Percentiles rank a stretch among this genome's conserved stretches.
phyloP scores from a whole-genome alignment of 2,329 filamentous ascomycete genomes.

The Hypoxylon sp. region DNA sequence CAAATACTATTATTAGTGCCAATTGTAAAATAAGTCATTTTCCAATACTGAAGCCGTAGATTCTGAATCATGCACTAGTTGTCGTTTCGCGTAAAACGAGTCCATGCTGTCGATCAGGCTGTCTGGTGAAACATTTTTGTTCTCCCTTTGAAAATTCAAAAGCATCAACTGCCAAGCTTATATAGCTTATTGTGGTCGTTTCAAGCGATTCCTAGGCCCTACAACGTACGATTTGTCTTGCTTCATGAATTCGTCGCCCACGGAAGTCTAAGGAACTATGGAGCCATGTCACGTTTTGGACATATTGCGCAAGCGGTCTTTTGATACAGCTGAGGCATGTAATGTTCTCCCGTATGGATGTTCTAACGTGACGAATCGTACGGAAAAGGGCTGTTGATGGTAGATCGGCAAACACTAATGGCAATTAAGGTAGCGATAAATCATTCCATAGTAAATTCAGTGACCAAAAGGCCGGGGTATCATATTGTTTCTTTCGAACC shows the following conservation, averaged over 20 bases:
- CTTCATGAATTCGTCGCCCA: neutral
- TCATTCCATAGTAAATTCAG: slow-evolving; percentile 14
- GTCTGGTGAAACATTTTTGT: slow-evolving; percentile 25
- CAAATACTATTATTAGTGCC: neutral
- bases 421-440: neutral
- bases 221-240: slow-evolving; percentile 13
- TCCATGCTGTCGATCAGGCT: slow-evolving; percentile 40
- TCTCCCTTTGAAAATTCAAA: slow-evolving; percentile 8
- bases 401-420: neutral
- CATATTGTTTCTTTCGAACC: slow-evolving; percentile 24
- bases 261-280: neutral
- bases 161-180: slow-evolving; percentile 29
- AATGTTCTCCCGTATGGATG: neutral
- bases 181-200: slow-evolving; percentile 21
- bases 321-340: neutral
- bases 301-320: slow-evolving; percentile 9
- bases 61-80: slow-evolving; percentile 3
- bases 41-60: neutral
- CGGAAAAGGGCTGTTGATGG: neutral
- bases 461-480: slow-evolving; percentile 41
- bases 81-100: slow-evolving; percentile 20
- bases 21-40: neutral
- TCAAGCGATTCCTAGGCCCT: slow-evolving; percentile 6
- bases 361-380: neutral
- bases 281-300: neutral